Evolutionary conservation across 495 filamentous ascomycete species (phyloP).

Genomic region (Aspergillus homomorphus): DNA sequence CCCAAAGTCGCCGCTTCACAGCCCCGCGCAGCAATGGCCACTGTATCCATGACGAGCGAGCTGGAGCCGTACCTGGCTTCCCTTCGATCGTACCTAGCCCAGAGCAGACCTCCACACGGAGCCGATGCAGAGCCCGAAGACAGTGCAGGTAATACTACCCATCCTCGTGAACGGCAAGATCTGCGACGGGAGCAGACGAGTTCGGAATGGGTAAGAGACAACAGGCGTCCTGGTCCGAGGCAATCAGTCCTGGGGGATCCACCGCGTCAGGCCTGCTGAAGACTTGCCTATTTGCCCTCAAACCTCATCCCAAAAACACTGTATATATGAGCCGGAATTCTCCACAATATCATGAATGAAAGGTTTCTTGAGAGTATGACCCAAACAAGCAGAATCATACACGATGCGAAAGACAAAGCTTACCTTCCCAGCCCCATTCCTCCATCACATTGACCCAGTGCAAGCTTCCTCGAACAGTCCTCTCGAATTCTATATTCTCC

Average conservation of each 20-base stretch:
- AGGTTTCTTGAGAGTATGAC: neutral
- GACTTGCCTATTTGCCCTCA: neutral
- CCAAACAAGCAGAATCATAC: neutral
- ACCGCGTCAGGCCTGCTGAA: conserved; percentile 2
- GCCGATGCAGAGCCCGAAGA: neutral
- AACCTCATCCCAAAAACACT: conserved; percentile 42
- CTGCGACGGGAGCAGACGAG: neutral
- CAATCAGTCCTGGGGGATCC: neutral
- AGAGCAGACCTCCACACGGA: neutral
- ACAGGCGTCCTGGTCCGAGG: neutral
- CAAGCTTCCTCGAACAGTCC: conserved; percentile 63
- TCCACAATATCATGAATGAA: neutral
- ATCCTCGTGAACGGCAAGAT: neutral
- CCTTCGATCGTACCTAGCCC: conserved; percentile 28
- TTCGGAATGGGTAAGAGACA: neutral
- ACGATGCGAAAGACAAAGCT: conserved; percentile 19
- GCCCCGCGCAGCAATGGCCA: conserved; percentile 22
- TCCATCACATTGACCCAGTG: conserved; percentile 82
- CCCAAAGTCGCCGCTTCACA: neutral
- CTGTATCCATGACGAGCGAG: conserved; percentile 32
- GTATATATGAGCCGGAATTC: conserved; percentile 11
- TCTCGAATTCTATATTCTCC: conserved; percentile 58
- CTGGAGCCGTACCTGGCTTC: conserved; percentile 32
- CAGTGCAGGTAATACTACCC: neutral
- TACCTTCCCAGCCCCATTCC: conserved; percentile 78